Conservation (phyloP, 768 basidiomycete species). For the Leccinum subtestaceum region DNA sequence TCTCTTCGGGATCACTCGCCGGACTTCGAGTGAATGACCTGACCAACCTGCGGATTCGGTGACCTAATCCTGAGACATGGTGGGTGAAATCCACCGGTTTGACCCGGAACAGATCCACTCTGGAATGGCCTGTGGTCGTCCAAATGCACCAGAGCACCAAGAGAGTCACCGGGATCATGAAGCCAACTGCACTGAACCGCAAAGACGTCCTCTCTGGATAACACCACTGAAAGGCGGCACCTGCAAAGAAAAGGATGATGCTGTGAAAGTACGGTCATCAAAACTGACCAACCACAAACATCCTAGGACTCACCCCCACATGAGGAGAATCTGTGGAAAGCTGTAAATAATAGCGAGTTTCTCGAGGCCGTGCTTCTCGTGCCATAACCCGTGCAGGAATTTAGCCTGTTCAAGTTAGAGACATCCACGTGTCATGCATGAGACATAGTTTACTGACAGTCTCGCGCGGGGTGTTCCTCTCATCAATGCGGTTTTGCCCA, state of each 20-base stretch:
- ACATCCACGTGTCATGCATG: neutral
- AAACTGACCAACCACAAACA: neutral
- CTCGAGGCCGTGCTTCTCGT: slow-evolving; percentile 42
- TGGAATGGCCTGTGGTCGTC: slow-evolving; percentile 13
- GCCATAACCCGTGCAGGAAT: slow-evolving; percentile 18
- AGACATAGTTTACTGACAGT: neutral
- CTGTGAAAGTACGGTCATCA: slow-evolving; percentile 10
- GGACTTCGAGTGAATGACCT: neutral
- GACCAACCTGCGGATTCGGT: neutral
- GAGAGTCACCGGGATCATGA: slow-evolving; percentile 27
- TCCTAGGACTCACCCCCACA: slow-evolving; percentile 51
- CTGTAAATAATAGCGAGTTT: slow-evolving; percentile 51
- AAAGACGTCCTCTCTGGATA: slow-evolving; percentile 1
- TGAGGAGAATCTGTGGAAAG: slow-evolving; percentile 53
- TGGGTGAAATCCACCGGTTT: neutral
- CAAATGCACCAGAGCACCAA: slow-evolving; percentile 47
- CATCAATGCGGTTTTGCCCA: slow-evolving; percentile 38
- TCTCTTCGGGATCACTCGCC: neutral
- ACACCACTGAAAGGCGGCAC: slow-evolving; percentile 27
- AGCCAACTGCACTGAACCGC: slow-evolving; percentile 29
- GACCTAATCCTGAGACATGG: neutral
- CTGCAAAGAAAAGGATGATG: slow-evolving; percentile 29
- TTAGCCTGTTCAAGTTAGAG: slow-evolving; percentile 4
- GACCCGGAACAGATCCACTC: neutral
- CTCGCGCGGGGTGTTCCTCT: slow-evolving; percentile 22